Base-by-base conservation (phyloP, 2,329 filamentous ascomycete genomes). In the Colletotrichum caudatum region DNA sequence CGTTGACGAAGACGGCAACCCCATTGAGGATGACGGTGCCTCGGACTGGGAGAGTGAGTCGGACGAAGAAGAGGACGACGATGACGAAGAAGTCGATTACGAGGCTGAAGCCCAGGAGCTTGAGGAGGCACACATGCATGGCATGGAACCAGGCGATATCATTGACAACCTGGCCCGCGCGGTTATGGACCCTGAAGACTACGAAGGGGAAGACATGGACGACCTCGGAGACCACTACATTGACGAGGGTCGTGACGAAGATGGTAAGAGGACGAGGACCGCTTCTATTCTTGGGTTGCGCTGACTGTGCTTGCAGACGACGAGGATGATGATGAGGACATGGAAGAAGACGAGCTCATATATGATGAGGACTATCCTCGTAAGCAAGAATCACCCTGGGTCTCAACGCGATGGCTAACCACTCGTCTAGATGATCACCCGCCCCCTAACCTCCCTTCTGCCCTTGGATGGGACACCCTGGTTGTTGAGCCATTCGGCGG, bases 311-410 rank as follows among this genome's bases (percentile, higher is more conserved):
- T 26, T 57, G 6, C 51, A 81, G 80, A 85, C 63, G 84, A 85
- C 51, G 87, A 71, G 5, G 93, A 94, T 58, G 91, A 93, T 23
- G 92, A 93, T 51, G 91, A 91, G 54, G 89, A 91, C 29, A 87
- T 92, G 75, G 91, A 91, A 56, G 92, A 94, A 62, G 89, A 90
- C 26, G 88, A 90, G 66, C 90, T 90, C 76, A 83, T 88, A 70
- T 91, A 89, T 72, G 88, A 90, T 71, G 87, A 89, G 33, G 86
- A 86, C 41, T 89, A 87, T 79, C 84, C 87, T 69, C 83, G 87
- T 89, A 83, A 86, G 84, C 14, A 53, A 18, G 20, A 23, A 20
- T 18, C 60, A n/a, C 51, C 37, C n/a, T 20, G 1, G 39, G n/a
- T 12, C 50, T 23, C 35, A 12, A 5, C 20, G 7, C 54, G 12